phyloP scores from a whole-genome alignment of 345 rosid genomes.

The Pistacia integerrima region DNA sequence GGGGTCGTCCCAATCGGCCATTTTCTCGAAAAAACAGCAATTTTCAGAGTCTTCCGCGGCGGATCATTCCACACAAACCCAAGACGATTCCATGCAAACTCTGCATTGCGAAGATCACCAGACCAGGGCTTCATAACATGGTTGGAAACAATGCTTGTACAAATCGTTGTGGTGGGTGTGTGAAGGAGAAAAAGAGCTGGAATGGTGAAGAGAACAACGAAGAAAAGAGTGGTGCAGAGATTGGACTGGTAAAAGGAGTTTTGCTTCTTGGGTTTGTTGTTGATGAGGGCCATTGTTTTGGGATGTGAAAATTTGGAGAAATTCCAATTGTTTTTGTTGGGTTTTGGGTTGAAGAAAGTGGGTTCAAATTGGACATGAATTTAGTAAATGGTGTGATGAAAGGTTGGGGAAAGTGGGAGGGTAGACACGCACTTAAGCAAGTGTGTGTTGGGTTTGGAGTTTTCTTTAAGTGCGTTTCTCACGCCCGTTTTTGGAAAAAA shows the following conservation, averaged over 20 bases:
- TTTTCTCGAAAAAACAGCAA: constrained; percentile 90
- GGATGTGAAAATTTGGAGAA: not conserved
- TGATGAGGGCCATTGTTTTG: constrained; percentile 52
- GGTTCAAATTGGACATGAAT: not conserved
- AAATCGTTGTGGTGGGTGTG: constrained; percentile 41
- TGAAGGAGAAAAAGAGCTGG: constrained; percentile 82
- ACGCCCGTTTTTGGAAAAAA: too few species aligned
- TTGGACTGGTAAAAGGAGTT: constrained; percentile 36
- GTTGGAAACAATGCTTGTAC: constrained; percentile 26
- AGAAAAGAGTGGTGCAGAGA: constrained; percentile 69
- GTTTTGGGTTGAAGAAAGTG: not conserved
- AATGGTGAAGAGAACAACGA: constrained; percentile 76
- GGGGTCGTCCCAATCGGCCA: constrained; percentile 82
- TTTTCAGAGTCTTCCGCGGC: constrained; percentile 44
- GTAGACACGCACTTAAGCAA: constrained; percentile 38
- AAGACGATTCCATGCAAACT: constrained; percentile 81
- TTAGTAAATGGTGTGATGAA: not conserved
- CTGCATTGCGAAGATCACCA: constrained; percentile 65
- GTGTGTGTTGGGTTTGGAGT: not conserved
- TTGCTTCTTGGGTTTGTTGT: constrained; percentile 56
- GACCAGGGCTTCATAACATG: constrained; percentile 46
- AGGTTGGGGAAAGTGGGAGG: constrained; percentile 25
- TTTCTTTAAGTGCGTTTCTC: too few species aligned
- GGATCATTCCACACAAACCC: constrained; percentile 26
- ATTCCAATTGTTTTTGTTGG: not conserved